Conservation (phyloP, 2,329 filamentous ascomycete genomes). For the Aureobasidium sp. region DNA sequence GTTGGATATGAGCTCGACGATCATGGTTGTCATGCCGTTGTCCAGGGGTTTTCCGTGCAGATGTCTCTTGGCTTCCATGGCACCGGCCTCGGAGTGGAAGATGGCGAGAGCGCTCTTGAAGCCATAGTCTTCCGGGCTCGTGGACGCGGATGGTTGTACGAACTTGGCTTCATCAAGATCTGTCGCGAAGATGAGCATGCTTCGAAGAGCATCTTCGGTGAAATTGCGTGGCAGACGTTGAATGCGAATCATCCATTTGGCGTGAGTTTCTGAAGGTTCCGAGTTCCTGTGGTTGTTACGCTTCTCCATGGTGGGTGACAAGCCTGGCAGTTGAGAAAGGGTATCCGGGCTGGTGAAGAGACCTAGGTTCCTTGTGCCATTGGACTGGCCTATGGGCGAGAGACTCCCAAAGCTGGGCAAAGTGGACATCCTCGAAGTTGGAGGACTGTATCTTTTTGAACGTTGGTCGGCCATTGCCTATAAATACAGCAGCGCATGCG, state of each 20-base stretch:
- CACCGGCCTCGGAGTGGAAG: conserved; percentile 49
- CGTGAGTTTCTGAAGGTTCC: neutral
- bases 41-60: conserved; percentile 56
- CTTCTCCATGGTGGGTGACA: conserved; percentile 35
- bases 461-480: conserved; percentile 9
- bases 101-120: conserved; percentile 51
- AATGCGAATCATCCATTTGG: conserved; percentile 41
- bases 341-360: conserved; percentile 16
- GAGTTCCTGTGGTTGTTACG: conserved; percentile 18
- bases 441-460: conserved; percentile 3
- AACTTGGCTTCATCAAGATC: conserved; percentile 53
- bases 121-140: conserved; percentile 25
- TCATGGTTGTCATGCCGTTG: conserved; percentile 51
- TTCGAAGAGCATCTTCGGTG: conserved; percentile 49
- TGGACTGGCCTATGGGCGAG: neutral
- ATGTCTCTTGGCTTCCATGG: conserved; percentile 51
- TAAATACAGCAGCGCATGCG: conserved; percentile 1
- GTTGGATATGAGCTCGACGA: conserved; percentile 45
- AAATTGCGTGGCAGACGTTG: conserved; percentile 53
- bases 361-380: neutral
- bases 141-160: conserved; percentile 45
- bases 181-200: conserved; percentile 50
- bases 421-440: neutral
- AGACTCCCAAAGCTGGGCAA: neutral
- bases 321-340: conserved; percentile 29